Evolutionary conservation across 2,329 filamentous ascomycete genomes (phyloP).

Genomic region (Chaetothyriales sp.): DNA sequence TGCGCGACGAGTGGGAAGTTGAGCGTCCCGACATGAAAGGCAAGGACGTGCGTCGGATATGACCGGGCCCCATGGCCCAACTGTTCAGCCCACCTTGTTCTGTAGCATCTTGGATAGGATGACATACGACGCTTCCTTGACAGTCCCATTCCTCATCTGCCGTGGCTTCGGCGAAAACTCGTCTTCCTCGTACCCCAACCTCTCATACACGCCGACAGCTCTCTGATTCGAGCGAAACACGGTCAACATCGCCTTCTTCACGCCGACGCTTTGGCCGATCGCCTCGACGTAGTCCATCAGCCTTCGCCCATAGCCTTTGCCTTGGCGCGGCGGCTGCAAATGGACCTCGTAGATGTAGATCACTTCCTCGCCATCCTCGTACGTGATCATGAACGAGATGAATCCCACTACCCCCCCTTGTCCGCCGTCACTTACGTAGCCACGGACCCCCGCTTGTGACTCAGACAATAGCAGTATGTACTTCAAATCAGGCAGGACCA

Average conservation of each 20-base stretch:
- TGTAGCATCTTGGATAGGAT: conserved; percentile 36
- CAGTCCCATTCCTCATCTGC: conserved; percentile 35
- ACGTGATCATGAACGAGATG: conserved; percentile 44
- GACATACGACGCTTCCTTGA: conserved; percentile 37
- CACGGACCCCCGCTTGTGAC: background rate
- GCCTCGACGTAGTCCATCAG: conserved; percentile 38
- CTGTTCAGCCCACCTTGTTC: conserved; percentile 1
- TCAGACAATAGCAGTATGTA: conserved; percentile 37
- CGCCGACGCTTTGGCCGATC: conserved; percentile 32
- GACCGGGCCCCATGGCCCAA: conserved; percentile 6
- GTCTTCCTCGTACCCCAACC: conserved; percentile 39
- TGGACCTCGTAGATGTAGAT: conserved; percentile 55
- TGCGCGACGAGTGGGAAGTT: conserved; percentile 87
- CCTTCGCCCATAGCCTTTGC: conserved; percentile 37
- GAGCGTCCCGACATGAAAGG: conserved; percentile 82
- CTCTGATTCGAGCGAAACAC: conserved; percentile 40
- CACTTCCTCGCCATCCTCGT: conserved; percentile 42
- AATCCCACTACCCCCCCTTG: conserved; percentile 26
- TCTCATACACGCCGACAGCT: conserved; percentile 37
- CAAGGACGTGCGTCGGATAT: conserved; percentile 77
- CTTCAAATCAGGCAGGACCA: conserved; percentile 45
- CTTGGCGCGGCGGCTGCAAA: conserved; percentile 31
- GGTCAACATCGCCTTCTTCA: conserved; percentile 48
- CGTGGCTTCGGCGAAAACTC: conserved; percentile 39
- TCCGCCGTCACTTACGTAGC: background rate